Percentiles rank a stretch among this genome's conserved stretches.
These are phyloP conservation scores for Mycena pura DNA, from an alignment of 768 basidiomycete species.

Conservation along the genomic window DNA sequence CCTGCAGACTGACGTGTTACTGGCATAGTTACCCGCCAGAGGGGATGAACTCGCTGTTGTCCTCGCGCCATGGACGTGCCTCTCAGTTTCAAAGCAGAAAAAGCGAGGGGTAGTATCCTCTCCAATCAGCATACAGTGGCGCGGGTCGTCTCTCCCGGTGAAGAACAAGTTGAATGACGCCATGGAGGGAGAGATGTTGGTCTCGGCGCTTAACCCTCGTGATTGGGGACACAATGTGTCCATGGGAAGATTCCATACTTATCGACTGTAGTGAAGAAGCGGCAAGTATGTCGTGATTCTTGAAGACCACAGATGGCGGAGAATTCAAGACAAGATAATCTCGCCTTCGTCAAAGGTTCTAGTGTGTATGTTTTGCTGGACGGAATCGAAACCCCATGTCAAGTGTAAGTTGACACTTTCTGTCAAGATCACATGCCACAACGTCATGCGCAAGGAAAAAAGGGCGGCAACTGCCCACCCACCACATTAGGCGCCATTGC, in stretches of 20 bases:
- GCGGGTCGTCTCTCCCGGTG: constrained; percentile 73
- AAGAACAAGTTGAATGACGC: constrained; percentile 68
- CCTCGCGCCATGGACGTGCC: constrained; percentile 47
- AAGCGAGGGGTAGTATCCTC: constrained; percentile 64
- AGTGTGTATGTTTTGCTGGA: too few relatives aligned
- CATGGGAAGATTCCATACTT: constrained; percentile 60
- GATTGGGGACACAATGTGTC: constrained; percentile 38
- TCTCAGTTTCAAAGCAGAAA: constrained; percentile 71
- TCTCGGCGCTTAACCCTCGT: constrained; percentile 3
- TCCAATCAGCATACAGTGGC: constrained; percentile 71
- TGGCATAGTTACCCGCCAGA: not conserved
- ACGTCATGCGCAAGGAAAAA: too few relatives aligned
- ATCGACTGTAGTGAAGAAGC: constrained; percentile 58
- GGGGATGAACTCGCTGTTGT: constrained; percentile 51
- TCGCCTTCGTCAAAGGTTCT: too few relatives aligned
- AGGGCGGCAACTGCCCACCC: too few relatives aligned
- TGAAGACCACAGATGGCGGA: not conserved
- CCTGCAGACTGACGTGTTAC: constrained; percentile 32
- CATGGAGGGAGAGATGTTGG: constrained; percentile 33
- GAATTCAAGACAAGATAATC: not conserved
- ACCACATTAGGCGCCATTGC: too few relatives aligned
- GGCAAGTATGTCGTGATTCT: constrained; percentile 3
- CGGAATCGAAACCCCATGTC: not conserved
- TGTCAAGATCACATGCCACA: constrained; percentile 25
- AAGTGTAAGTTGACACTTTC: constrained; percentile 10